phyloP scores from a whole-genome alignment of 306 rosid genomes.

The Ceratonia siliqua region DNA sequence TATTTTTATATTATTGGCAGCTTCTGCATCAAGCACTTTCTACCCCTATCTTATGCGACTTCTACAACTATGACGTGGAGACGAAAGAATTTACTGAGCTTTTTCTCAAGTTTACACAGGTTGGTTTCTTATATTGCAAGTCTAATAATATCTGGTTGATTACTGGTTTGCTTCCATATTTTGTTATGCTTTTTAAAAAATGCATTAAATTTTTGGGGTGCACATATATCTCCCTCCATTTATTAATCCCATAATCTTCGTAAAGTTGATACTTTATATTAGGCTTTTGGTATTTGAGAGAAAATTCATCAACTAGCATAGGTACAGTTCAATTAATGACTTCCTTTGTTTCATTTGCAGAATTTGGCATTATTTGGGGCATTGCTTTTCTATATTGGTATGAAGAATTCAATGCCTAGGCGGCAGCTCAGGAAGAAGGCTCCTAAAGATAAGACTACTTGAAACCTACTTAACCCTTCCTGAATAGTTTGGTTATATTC shows the following conservation, averaged over 20 bases:
- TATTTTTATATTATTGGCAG: constrained; percentile 28
- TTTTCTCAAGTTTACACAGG: constrained; percentile 69
- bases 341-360: constrained; percentile 41
- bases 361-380: constrained; percentile 74
- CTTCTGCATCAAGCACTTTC: constrained; percentile 62
- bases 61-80: constrained; percentile 67
- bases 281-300: neutral
- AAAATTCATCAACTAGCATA: neutral
- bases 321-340: neutral
- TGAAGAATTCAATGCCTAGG: constrained; percentile 60
- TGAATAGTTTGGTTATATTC: too few species aligned
- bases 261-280: neutral
- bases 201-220: neutral
- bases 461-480: neutral
- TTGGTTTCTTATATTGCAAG: constrained; percentile 7
- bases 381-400: constrained; percentile 58
- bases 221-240: neutral
- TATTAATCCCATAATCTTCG: neutral
- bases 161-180: neutral
- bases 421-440: constrained; percentile 50
- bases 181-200: neutral
- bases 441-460: constrained; percentile 52
- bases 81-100: constrained; percentile 58
- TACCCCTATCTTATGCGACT: constrained; percentile 63
- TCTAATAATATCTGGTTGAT: neutral